These are phyloP conservation scores for Stemphylium beticola DNA, from an alignment of 2,329 filamentous ascomycete species.

Conservation along the genomic window DNA sequence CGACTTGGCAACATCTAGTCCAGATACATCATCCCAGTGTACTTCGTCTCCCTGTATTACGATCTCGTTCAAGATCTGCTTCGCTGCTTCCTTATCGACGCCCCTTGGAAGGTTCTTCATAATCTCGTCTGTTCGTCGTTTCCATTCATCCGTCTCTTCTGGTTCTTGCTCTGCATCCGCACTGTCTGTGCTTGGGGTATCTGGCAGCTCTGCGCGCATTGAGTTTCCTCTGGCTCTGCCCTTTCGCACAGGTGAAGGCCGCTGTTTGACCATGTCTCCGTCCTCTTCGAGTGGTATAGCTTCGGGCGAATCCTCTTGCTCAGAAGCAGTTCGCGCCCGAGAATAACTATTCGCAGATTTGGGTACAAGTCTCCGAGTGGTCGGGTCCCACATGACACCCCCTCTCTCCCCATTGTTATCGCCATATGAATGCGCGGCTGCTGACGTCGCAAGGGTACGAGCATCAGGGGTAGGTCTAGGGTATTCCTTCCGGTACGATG, in stretches of 20 bases:
- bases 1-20: constrained; percentile 86
- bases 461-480: constrained; percentile 38
- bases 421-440: constrained; percentile 40
- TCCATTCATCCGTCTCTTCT: constrained; percentile 46
- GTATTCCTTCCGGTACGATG: constrained; percentile 59
- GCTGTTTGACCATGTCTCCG: constrained; percentile 24
- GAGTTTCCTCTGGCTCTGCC: constrained; percentile 37
- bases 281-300: constrained; percentile 29
- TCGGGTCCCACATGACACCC: constrained; percentile 18
- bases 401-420: constrained; percentile 29
- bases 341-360: constrained; percentile 21
- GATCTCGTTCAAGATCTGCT: constrained; percentile 94
- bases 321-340: constrained; percentile 23
- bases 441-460: constrained; percentile 37
- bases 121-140: constrained; percentile 51
- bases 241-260: constrained; percentile 34
- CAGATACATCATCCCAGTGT: constrained; percentile 91
- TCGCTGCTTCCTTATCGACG: constrained; percentile 80
- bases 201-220: constrained; percentile 40
- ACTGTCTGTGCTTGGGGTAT: constrained; percentile 40
- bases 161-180: constrained; percentile 27
- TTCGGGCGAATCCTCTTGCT: constrained; percentile 27
- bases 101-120: constrained; percentile 81
- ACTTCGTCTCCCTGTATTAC: constrained; percentile 94
- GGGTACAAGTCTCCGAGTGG: constrained; percentile 16